phyloP scores from a whole-genome alignment of 176 grass and related monocot species.

The Carex kokanica region DNA sequence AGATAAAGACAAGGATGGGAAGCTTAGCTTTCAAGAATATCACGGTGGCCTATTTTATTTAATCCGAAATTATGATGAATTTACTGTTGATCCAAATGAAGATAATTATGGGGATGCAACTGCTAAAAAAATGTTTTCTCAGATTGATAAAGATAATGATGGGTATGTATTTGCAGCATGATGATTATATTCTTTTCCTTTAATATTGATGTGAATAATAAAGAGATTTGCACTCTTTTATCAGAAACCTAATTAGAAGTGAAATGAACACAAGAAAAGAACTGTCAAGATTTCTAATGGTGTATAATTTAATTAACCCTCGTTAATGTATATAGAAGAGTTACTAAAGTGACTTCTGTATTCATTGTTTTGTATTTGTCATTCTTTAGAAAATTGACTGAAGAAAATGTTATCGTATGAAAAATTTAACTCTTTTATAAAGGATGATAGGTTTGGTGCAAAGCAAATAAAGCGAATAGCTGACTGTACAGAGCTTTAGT shows the following conservation, averaged over 20 bases:
- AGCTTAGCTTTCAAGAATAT: constrained; percentile 86
- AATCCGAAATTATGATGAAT: constrained; percentile 64
- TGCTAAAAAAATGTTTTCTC: constrained; percentile 75
- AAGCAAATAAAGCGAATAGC: not conserved
- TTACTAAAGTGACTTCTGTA: not conserved
- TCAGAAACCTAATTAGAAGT: not conserved
- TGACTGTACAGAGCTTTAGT: not conserved
- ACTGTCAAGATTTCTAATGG: not conserved
- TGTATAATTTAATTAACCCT: constrained; percentile 2
- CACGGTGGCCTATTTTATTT: constrained; percentile 82
- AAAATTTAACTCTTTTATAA: not conserved
- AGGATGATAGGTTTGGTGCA: not conserved
- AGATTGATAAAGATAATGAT: constrained; percentile 84
- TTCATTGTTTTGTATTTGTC: not conserved
- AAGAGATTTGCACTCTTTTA: constrained; percentile 10
- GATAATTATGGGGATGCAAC: constrained; percentile 58
- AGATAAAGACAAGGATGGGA: constrained; percentile 83
- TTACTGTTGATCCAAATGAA: constrained; percentile 42
- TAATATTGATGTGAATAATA: not conserved
- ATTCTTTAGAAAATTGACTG: not conserved
- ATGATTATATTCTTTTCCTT: not conserved
- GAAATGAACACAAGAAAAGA: not conserved
- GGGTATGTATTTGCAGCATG: constrained; percentile 52
- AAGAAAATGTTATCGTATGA: not conserved
- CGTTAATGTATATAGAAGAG: not conserved